phyloP scores from a whole-genome alignment of 352 stramenopile genomes.

The Albugo laibachii region DNA sequence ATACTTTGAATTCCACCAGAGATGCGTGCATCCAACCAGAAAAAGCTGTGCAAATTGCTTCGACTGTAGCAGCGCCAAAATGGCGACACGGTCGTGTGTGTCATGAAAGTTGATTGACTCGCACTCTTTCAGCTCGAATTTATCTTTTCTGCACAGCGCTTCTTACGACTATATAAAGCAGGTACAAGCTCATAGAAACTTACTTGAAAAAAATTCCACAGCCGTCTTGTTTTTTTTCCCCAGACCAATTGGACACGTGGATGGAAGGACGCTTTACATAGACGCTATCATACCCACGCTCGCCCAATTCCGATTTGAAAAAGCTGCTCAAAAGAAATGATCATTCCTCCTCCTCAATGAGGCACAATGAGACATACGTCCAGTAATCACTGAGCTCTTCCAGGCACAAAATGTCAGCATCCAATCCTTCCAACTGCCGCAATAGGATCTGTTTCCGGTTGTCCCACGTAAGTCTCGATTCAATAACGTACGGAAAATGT shows the following conservation, averaged over 20 bases:
- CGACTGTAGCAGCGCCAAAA: conserved; percentile 71
- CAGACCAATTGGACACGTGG: conserved; percentile 70
- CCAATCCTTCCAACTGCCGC: conserved; percentile 43
- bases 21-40: conserved; percentile 59
- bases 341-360: neutral
- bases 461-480: conserved; percentile 66
- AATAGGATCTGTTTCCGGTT: conserved; percentile 60
- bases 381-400: conserved; percentile 79
- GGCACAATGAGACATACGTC: conserved; percentile 25
- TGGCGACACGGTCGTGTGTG: conserved; percentile 64
- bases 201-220: conserved; percentile 80
- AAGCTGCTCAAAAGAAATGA: conserved; percentile 17
- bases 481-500: conserved; percentile 75
- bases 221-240: conserved; percentile 74
- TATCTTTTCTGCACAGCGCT: conserved; percentile 29
- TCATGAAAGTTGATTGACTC: conserved; percentile 77
- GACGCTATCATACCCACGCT: conserved; percentile 68
- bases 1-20: conserved; percentile 79
- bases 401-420: conserved; percentile 67
- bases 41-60: conserved; percentile 63
- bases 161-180: conserved; percentile 1
- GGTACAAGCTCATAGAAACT: neutral
- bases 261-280: conserved; percentile 73
- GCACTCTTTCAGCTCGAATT: conserved; percentile 72
- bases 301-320: conserved; percentile 51